Conservation (phyloP, 2,329 filamentous ascomycete genomes). For the Orbilia brochopaga region DNA sequence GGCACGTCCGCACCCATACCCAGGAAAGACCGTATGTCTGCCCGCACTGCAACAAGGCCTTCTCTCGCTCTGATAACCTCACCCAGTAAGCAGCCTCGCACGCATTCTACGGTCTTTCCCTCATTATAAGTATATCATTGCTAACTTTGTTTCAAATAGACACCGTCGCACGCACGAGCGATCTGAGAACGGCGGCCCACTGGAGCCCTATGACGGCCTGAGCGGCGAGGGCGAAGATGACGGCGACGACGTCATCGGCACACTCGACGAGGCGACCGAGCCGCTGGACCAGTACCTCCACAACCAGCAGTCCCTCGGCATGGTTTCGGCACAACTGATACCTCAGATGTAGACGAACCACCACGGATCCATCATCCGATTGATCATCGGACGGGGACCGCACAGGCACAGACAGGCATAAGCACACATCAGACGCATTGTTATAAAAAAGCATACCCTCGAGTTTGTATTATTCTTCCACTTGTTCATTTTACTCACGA, state of each 20-base stretch:
- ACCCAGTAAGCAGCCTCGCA: conserved; percentile 74
- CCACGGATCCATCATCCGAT: too few relatives aligned
- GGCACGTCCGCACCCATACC: conserved; percentile 98
- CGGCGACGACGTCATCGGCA: conserved; percentile 82
- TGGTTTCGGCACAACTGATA: conserved; percentile 50
- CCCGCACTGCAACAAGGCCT: conserved; percentile 97
- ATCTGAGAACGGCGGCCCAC: conserved; percentile 65
- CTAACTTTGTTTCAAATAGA: conserved; percentile 60
- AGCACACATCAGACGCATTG: conserved; percentile 25
- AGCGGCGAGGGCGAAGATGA: conserved; percentile 88
- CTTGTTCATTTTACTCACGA: conserved; percentile 32
- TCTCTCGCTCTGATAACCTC: conserved; percentile 97
- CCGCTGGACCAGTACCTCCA: conserved; percentile 47
- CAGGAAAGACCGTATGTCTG: conserved; percentile 99
- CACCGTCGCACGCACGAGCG: conserved; percentile 83
- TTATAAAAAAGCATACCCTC: conserved; percentile 32
- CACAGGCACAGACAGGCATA: background rate
- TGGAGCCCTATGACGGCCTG: conserved; percentile 62
- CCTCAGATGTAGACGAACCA: conserved; percentile 47
- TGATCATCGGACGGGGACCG: conserved; percentile 2
- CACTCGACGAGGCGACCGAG: conserved; percentile 74
- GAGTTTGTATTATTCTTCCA: conserved; percentile 39
- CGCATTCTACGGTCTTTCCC: background rate
- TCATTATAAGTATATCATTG: background rate
- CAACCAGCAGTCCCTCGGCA: conserved; percentile 39